Base-by-base conservation (phyloP, 2,329 filamentous ascomycete genomes). In the Cordyceps pruinosa region DNA sequence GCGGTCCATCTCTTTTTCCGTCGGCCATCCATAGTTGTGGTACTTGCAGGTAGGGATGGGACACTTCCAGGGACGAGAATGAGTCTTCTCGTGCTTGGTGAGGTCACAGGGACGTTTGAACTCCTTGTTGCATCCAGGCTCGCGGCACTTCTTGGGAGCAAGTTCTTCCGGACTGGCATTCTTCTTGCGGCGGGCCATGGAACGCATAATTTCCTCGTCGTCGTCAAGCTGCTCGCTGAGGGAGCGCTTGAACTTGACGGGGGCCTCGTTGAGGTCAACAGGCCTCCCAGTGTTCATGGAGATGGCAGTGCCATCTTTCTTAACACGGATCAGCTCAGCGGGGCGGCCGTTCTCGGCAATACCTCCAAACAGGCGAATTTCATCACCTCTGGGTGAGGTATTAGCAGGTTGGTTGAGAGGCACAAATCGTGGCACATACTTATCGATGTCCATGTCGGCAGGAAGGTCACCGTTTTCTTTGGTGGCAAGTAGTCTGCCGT, bases 21-120 rank as follows among this genome's bases (percentile, higher is more conserved):
- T 97, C 5, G 94, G 93, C 89, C 93, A 97, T 50, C 94, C 94
- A 65, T 89, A 85, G 34, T 87, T 82, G 70, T 89, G 85, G 72
- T 96, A 97, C 70, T 95, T 96, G 88, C 94, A 97, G 46, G 83
- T 85, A 41, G 81, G 68, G 23, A 89, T 78, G 7, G 85, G 82
- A 73, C 94, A 99, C 77, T 99, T 99, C 88, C 89, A 97, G 10
- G 93, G 94, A 35, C 94, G 89, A 57, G 90, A 91, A 72, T 99
- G 94, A 0, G 93, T 97, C 79, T 97, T 99, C 76, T 96, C 89
- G 74, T 99, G 94, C 79, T 97, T 97, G 63, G 91, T 97, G 59
- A 97, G 78, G 71, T 99, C 94, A 73, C 94, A 97, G n/a, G 90
- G 90, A 61, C 94, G 87, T 74, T 94, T 95, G 77, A 97, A 97